These are phyloP conservation scores for Penicillium capsulatum DNA, from an alignment of 2,329 filamentous ascomycete genomes.

Conservation along the genomic window DNA sequence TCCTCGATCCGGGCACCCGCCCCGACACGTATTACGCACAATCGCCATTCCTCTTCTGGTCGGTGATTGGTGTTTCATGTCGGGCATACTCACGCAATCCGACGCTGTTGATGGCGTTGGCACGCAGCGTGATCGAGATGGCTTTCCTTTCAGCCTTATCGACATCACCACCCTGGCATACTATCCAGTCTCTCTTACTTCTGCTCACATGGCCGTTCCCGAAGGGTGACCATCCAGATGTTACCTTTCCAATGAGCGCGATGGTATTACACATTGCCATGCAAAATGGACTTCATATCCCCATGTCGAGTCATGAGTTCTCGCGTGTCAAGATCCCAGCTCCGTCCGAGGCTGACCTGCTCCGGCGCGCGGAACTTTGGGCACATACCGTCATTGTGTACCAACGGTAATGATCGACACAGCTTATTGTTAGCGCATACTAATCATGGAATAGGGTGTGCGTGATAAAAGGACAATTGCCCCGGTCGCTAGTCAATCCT, in stretches of 20 bases:
- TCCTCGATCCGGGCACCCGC: slow-evolving; percentile 48
- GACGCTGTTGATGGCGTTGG: slow-evolving; percentile 35
- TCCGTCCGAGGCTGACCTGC: slow-evolving; percentile 34
- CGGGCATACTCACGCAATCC: slow-evolving; percentile 39
- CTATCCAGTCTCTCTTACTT: slow-evolving; percentile 37
- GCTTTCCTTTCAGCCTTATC: slow-evolving; percentile 34
- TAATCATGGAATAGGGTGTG: slow-evolving; percentile 32
- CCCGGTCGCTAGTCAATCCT: slow-evolving; percentile 27
- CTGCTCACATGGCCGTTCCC: slow-evolving; percentile 42
- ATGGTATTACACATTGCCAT: slow-evolving; percentile 42
- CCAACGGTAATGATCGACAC: slow-evolving; percentile 30
- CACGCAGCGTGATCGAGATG: slow-evolving; percentile 34
- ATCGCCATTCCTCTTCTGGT: slow-evolving; percentile 80
- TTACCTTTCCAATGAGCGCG: slow-evolving; percentile 36
- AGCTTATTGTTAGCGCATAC: too few relatives aligned
- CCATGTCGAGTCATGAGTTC: slow-evolving; percentile 43
- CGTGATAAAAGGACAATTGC: slow-evolving; percentile 36
- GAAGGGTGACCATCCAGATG: slow-evolving; percentile 32
- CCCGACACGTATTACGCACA: slow-evolving; percentile 74
- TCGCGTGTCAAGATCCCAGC: slow-evolving; percentile 31
- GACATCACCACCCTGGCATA: slow-evolving; percentile 30
- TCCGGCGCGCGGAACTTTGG: slow-evolving; percentile 39
- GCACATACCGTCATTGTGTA: slow-evolving; percentile 40
- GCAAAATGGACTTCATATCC: slow-evolving; percentile 43
- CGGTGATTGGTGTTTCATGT: slow-evolving; percentile 46